A percentile compares a stretch with the other conserved stretches of the same genome.
Evolutionary conservation across 2,329 filamentous ascomycete species (phyloP).

Genomic region (Diaporthe humulicola): DNA sequence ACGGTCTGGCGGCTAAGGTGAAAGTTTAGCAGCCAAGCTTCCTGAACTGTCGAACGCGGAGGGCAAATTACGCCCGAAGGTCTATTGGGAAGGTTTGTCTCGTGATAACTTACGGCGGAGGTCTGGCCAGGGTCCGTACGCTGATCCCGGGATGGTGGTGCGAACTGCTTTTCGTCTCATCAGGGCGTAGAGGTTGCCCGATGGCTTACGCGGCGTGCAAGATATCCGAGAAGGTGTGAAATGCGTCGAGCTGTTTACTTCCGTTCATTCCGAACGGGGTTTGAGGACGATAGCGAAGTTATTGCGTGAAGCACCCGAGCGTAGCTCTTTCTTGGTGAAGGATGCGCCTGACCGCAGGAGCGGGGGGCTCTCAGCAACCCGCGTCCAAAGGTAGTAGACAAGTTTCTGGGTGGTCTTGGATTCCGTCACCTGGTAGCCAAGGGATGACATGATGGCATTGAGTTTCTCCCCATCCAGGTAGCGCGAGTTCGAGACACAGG

Average conservation of each 20-base stretch:
- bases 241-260: not conserved
- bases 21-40: conserved; percentile 27
- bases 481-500: conserved; percentile 90
- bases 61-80: conserved; percentile 29
- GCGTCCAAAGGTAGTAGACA: conserved; percentile 89
- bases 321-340: conserved; percentile 82
- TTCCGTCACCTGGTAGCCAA: conserved; percentile 78
- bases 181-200: not conserved
- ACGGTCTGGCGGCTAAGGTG: conserved; percentile 33
- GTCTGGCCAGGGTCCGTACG: conserved; percentile 38
- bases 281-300: conserved; percentile 88
- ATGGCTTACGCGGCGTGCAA: conserved; percentile 14
- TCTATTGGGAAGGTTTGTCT: conserved; percentile 20
- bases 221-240: not conserved
- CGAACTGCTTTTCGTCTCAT: conserved; percentile 15
- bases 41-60: not conserved
- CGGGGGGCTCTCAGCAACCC: conserved; percentile 47
- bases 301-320: conserved; percentile 82
- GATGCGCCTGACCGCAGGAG: conserved; percentile 41
- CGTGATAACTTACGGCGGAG: conserved; percentile 30
- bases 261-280: conserved; percentile 32
- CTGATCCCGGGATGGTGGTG: conserved; percentile 8
- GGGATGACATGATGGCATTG: conserved; percentile 77
- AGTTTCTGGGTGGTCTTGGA: conserved; percentile 86
- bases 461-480: conserved; percentile 84